Conservation (phyloP, 305 asterid genomes). For the Striga hermonthica region DNA sequence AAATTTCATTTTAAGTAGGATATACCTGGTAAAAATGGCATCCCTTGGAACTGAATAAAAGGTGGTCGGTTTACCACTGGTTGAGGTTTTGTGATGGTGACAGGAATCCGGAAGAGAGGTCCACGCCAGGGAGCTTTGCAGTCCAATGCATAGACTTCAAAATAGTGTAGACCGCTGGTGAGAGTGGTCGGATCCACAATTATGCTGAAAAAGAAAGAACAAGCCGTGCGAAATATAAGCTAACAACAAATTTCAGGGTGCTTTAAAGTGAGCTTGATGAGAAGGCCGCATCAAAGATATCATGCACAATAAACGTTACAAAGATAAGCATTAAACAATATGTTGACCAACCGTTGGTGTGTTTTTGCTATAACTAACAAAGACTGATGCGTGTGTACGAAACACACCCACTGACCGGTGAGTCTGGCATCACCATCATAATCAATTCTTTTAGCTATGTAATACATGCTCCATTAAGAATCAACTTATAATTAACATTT, state of each 20-base stretch:
- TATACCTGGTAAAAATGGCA: slow-evolving; percentile 84
- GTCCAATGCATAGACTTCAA: slow-evolving; percentile 87
- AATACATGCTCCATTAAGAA: slow-evolving; percentile 10
- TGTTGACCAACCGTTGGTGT: slow-evolving; percentile 1
- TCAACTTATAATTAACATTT: slow-evolving; percentile 3
- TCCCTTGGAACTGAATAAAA: slow-evolving; percentile 52
- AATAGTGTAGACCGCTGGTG: slow-evolving; percentile 82
- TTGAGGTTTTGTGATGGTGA: slow-evolving; percentile 87
- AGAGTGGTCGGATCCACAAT: slow-evolving; percentile 88
- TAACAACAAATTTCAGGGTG: slow-evolving; percentile 9
- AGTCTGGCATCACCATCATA: background rate
- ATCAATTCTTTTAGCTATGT: background rate
- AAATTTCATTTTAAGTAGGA: slow-evolving; percentile 22
- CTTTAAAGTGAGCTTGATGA: slow-evolving; percentile 20
- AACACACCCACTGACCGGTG: slow-evolving; percentile 18
- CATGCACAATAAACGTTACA: slow-evolving; percentile 14
- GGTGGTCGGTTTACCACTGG: slow-evolving; percentile 72
- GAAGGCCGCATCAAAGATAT: slow-evolving; percentile 10
- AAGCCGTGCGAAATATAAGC: slow-evolving; percentile 31
- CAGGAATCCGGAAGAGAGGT: slow-evolving; percentile 90
- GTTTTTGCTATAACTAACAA: slow-evolving; percentile 6
- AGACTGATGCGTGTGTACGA: background rate
- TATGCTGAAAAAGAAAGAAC: slow-evolving; percentile 54
- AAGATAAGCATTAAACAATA: slow-evolving; percentile 14
- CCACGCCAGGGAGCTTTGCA: slow-evolving; percentile 97